Evolutionary conservation across 768 basidiomycete genomes (phyloP), one percentile per base, ranked within the genome.

Genomic region (Suillus ampliporus): DNA sequence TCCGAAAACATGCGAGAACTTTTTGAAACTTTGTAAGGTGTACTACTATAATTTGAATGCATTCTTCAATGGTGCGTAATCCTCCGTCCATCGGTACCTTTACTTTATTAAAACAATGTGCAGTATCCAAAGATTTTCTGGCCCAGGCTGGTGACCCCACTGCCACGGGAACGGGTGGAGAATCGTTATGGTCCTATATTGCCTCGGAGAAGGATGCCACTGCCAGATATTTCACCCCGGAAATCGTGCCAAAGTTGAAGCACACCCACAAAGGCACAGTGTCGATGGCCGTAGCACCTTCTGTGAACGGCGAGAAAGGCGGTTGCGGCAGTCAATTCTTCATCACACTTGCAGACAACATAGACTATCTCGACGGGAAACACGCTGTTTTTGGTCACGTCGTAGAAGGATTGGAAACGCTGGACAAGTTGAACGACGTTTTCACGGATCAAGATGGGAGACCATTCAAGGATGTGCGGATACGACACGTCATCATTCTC

Each of bases 301-400:
- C 87, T 1, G 67, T 90, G 14, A 89, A 86, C 57, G 86, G 83
- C 4, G 79, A 85, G 52, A 78, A 79, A 64, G 91, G 86, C n/a
- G 91, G 95, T 15, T 95, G 94, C 68, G 97, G 95, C 13, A 92
- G 91, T 68, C 97, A 99, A 71, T 99, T 99, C 81, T 99, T 98
- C 77, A 85, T 99, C 70, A 99, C 97, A 0, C 84, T 99, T 3
- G 89, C 83, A 13, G 91, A 96, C 68, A 87, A 88, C 63, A 92
- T 97, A 73, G 95, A 97, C 64, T 99, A 99, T 73, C 86, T 99
- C 56, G 97, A 99, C 68, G 94, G 95, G 50, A 89, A 88, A 71
- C 94, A 99, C 70, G 91, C 94, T 0, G 94, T 95, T 2, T 99
- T 99, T 73, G 97, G 97, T 13, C 91, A 90, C 71, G 94, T 99